Conservation (phyloP, 352 stramenopile species). For the Globisporangium viniferum region DNA sequence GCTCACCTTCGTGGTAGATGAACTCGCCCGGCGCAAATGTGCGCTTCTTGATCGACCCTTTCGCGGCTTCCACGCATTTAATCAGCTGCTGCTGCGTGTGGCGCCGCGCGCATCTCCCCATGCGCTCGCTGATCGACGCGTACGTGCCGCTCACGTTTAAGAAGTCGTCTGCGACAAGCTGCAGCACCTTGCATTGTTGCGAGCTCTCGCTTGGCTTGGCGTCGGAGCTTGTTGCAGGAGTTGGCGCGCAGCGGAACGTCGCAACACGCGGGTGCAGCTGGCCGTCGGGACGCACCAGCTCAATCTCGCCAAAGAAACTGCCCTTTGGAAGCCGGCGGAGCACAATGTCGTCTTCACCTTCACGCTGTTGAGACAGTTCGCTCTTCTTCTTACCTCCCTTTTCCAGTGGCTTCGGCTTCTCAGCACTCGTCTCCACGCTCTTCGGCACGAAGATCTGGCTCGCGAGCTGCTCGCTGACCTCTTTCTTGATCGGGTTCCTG, state of each 20-base stretch:
- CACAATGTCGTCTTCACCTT: slow-evolving; percentile 41
- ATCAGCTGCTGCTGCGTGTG: slow-evolving; percentile 74
- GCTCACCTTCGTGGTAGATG: slow-evolving; percentile 77
- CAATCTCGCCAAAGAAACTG: slow-evolving; percentile 79
- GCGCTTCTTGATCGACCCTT: slow-evolving; percentile 63
- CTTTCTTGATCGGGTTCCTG: slow-evolving; percentile 62
- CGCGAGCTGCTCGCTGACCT: slow-evolving; percentile 13
- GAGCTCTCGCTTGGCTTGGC: slow-evolving; percentile 14
- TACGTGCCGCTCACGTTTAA: slow-evolving; percentile 77
- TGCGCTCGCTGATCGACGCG: slow-evolving; percentile 60
- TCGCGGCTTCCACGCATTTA: slow-evolving; percentile 72
- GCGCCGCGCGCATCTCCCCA: slow-evolving; percentile 53
- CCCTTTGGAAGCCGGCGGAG: slow-evolving; percentile 61
- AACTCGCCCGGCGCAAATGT: slow-evolving; percentile 58
- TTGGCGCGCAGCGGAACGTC: slow-evolving; percentile 50
- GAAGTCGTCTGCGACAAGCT: slow-evolving; percentile 78
- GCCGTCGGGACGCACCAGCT: slow-evolving; percentile 69
- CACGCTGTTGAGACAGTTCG: not conserved
- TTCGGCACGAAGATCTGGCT: slow-evolving; percentile 13
- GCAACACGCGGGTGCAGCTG: slow-evolving; percentile 66
- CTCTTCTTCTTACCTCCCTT: not conserved
- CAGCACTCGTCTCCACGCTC: not conserved
- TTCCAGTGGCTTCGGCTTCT: not conserved
- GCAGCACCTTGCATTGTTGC: slow-evolving; percentile 65
- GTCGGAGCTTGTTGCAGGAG: too few species aligned